These are phyloP conservation scores for Parathielavia hyrcaniae DNA, from an alignment of 495 filamentous ascomycete genomes.

Conservation along the genomic window DNA sequence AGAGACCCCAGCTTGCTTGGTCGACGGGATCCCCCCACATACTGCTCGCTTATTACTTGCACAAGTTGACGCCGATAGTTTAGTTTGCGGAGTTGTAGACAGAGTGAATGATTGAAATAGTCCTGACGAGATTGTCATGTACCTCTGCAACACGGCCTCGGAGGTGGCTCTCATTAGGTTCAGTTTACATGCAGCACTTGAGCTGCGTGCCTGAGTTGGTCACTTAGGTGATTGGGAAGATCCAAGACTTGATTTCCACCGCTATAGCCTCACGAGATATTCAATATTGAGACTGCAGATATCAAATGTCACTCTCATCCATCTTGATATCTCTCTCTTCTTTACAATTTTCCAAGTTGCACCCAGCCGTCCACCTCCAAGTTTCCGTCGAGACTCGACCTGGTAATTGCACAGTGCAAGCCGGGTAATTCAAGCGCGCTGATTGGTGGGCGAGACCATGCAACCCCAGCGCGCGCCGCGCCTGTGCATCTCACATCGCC, in stretches of 20 bases:
- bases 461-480: neutral
- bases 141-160: no score
- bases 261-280: no score
- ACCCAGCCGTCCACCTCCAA: neutral
- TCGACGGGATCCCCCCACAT: neutral
- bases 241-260: no score
- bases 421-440: neutral
- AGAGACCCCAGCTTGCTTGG: neutral
- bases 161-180: no score
- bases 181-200: no score
- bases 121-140: no score
- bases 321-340: no score
- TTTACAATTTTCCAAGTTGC: no score
- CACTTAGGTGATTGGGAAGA: no score
- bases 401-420: neutral
- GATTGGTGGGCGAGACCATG: constrained; percentile 6
- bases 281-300: no score
- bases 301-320: no score
- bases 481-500: neutral
- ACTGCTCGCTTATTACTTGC: neutral
- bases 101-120: neutral
- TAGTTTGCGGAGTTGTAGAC: neutral
- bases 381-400: neutral
- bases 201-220: no score
- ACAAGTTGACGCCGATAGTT: neutral